Conservation (phyloP, 306 rosid species). For the Phaseolus lunatus region DNA sequence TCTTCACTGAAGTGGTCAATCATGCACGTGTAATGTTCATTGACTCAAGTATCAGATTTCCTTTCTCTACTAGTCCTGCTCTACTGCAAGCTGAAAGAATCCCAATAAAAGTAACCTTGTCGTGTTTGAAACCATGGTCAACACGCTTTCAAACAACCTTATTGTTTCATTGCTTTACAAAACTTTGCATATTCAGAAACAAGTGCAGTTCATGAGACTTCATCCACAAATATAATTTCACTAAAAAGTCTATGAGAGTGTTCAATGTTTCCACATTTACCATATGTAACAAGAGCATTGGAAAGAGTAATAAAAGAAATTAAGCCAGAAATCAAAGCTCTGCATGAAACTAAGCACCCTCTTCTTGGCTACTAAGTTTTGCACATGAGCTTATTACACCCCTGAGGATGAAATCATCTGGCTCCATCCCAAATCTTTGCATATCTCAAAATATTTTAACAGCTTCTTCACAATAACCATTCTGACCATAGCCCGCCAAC, state of each 20-base stretch:
- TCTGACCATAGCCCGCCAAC: conserved; percentile 94
- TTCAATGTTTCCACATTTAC: conserved; percentile 86
- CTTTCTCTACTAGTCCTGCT: conserved; percentile 89
- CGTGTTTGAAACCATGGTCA: conserved; percentile 72
- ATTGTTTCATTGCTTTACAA: conserved; percentile 85
- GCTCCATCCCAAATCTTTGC: conserved; percentile 81
- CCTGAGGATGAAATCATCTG: conserved; percentile 84
- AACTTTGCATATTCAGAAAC: conserved; percentile 84
- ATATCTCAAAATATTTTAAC: conserved; percentile 75
- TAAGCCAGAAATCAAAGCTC: conserved; percentile 79
- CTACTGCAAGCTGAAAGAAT: conserved; percentile 95
- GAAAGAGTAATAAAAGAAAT: conserved; percentile 73
- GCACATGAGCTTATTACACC: conserved; percentile 93
- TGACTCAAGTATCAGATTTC: conserved; percentile 65
- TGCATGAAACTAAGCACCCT: conserved; percentile 91
- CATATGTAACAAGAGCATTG: conserved; percentile 83
- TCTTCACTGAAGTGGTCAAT: conserved; percentile 90
- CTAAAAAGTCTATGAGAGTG: conserved; percentile 68
- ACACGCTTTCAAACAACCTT: conserved; percentile 72
- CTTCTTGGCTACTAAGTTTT: conserved; percentile 93
- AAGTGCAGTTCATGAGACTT: conserved; percentile 94
- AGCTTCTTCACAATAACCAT: conserved; percentile 86
- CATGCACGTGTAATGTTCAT: conserved; percentile 95
- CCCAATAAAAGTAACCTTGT: conserved; percentile 87
- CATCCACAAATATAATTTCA: conserved; percentile 75